Percentiles rank a stretch among this genome's conserved stretches.
Conservation (phyloP, 768 basidiomycete species). For the Russula lepida region DNA sequence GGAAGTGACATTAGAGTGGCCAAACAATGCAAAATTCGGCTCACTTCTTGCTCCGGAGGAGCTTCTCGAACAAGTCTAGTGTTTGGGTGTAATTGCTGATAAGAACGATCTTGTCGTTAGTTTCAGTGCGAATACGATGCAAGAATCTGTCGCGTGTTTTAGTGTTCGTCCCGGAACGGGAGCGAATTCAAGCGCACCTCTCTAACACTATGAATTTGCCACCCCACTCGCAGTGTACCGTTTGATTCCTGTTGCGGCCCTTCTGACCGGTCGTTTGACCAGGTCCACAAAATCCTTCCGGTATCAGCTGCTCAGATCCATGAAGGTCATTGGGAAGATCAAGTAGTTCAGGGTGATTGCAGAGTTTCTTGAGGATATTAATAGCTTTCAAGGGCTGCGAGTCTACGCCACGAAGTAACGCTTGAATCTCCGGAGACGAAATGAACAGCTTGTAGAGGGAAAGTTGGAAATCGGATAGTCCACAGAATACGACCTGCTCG, state of each 20-base stretch:
- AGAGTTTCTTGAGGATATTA: slow-evolving; percentile 88
- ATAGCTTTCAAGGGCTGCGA: slow-evolving; percentile 97
- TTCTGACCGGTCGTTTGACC: slow-evolving; percentile 30
- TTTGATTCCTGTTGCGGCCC: slow-evolving; percentile 37
- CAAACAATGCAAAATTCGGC: slow-evolving; percentile 15
- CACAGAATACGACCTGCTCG: slow-evolving; percentile 95
- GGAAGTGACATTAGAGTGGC: slow-evolving; percentile 7
- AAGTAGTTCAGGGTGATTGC: slow-evolving; percentile 90
- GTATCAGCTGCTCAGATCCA: slow-evolving; percentile 75
- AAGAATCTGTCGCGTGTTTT: slow-evolving; percentile 52
- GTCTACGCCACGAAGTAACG: slow-evolving; percentile 73
- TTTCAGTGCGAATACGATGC: slow-evolving; percentile 70
- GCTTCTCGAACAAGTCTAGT: slow-evolving; percentile 83
- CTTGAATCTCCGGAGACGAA: slow-evolving; percentile 86
- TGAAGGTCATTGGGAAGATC: slow-evolving; percentile 76
- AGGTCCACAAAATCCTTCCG: slow-evolving; percentile 68
- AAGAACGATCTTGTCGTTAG: slow-evolving; percentile 90
- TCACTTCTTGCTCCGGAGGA: slow-evolving; percentile 80
- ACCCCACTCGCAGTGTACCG: slow-evolving; percentile 72
- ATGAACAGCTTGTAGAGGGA: slow-evolving; percentile 86
- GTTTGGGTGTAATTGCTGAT: slow-evolving; percentile 98
- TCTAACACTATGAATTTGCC: slow-evolving; percentile 94
- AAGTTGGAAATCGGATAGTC: slow-evolving; percentile 74
- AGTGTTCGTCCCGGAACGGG: neutral
- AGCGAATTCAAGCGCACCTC: slow-evolving; percentile 41